Evolutionary conservation across 2,329 filamentous ascomycete genomes (phyloP).

Genomic region (Hymenoscyphus fraxineus): DNA sequence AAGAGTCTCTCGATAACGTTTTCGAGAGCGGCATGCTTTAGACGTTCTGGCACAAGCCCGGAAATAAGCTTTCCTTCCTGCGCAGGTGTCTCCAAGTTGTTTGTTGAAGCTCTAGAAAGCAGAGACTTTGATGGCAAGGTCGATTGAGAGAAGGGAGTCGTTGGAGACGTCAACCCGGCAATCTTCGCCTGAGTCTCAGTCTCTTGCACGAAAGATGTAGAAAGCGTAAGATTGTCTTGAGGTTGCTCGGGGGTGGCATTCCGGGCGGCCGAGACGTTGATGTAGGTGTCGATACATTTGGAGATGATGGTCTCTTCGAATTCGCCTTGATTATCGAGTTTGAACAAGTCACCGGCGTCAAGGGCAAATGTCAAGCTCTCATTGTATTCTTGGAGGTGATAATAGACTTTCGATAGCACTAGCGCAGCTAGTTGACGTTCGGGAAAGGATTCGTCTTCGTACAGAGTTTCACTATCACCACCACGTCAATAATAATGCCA

Average conservation of each 20-base stretch:
- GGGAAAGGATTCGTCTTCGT: slow-evolving; percentile 92
- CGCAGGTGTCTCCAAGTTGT: slow-evolving; percentile 50
- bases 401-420: slow-evolving; percentile 96
- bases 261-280: slow-evolving; percentile 65
- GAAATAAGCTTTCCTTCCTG: slow-evolving; percentile 34
- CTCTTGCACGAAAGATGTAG: slow-evolving; percentile 71
- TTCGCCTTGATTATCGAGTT: slow-evolving; percentile 84
- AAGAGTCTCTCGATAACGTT: slow-evolving; percentile 85
- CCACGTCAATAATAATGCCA: neutral
- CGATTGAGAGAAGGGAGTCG: slow-evolving; percentile 92
- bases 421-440: slow-evolving; percentile 92
- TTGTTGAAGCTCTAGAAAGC: slow-evolving; percentile 73
- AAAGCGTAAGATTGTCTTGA: slow-evolving; percentile 53
- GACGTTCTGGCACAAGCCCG: slow-evolving; percentile 54
- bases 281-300: slow-evolving; percentile 97
- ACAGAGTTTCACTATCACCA: slow-evolving; percentile 77
- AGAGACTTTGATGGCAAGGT: slow-evolving; percentile 91
- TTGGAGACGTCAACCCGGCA: slow-evolving; percentile 71
- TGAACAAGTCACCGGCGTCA: slow-evolving; percentile 90
- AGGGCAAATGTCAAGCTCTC: slow-evolving; percentile 99
- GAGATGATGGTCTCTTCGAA: slow-evolving; percentile 99
- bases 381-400: slow-evolving; percentile 97
- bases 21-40: slow-evolving; percentile 76
- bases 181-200: slow-evolving; percentile 56
- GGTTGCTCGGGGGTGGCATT: slow-evolving; percentile 50